Evolutionary conservation across 768 basidiomycete genomes (phyloP).

Genomic region (Podaxis sp.): DNA sequence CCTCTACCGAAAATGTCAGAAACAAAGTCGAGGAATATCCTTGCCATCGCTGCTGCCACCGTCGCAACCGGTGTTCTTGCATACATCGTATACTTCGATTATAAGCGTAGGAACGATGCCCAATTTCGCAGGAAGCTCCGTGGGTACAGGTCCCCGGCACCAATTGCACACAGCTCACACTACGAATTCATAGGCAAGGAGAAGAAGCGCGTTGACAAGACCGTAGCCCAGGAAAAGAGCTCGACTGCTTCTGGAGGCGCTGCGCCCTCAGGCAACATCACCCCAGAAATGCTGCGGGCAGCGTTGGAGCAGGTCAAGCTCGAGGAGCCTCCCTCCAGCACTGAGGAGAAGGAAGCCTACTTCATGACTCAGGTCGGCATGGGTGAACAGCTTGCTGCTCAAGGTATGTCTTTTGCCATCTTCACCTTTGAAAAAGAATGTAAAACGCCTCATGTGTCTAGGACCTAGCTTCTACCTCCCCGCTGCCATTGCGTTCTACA

Average conservation of each 20-base stretch:
- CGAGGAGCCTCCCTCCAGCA: constrained; percentile 66
- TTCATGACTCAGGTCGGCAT: constrained; percentile 89
- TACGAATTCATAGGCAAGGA: constrained; percentile 69
- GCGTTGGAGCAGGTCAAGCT: constrained; percentile 66
- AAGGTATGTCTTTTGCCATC: constrained; percentile 53
- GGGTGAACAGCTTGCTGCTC: constrained; percentile 79
- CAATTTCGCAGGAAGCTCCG: constrained; percentile 88
- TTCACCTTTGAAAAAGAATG: not conserved
- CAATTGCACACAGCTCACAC: constrained; percentile 13
- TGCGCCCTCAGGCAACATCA: constrained; percentile 29
- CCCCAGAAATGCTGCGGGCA: constrained; percentile 55
- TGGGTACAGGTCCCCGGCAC: constrained; percentile 39
- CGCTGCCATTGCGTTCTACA: constrained; percentile 89
- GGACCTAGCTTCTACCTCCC: constrained; percentile 77
- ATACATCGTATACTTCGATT: constrained; percentile 94
- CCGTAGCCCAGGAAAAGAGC: constrained; percentile 48
- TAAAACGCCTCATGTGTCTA: constrained; percentile 28
- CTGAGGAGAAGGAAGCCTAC: constrained; percentile 81
- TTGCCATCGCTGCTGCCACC: constrained; percentile 48
- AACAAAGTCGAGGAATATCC: constrained; percentile 35
- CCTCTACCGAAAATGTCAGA: constrained; percentile 33
- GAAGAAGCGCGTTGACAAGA: constrained; percentile 84
- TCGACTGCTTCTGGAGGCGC: constrained; percentile 32
- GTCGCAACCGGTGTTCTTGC: constrained; percentile 64
- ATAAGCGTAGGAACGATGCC: constrained; percentile 85